phyloP scores from a whole-genome alignment of 2,329 filamentous ascomycete species.

The Fusarium tanahbumbuense region DNA sequence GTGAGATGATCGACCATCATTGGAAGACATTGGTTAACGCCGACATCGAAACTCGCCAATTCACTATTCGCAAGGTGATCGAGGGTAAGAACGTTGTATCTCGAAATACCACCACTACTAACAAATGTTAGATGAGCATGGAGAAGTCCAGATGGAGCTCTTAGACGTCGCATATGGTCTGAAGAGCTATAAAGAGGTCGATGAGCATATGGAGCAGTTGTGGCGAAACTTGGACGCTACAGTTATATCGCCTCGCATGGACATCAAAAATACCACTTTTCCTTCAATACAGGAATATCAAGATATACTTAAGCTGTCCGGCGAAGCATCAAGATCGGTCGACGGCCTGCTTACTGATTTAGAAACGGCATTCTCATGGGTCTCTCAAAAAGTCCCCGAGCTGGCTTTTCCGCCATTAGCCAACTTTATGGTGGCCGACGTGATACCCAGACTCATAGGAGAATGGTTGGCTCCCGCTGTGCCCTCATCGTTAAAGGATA shows the following conservation, averaged over 20 bases:
- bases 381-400: slow-evolving; percentile 63
- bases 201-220: slow-evolving; percentile 68
- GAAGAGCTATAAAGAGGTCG: slow-evolving; percentile 69
- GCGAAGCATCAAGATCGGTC: slow-evolving; percentile 58
- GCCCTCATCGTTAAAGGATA: slow-evolving; percentile 77
- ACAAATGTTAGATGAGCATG: slow-evolving; percentile 55
- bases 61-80: slow-evolving; percentile 67
- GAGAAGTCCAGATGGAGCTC: slow-evolving; percentile 58
- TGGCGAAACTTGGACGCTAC: slow-evolving; percentile 72
- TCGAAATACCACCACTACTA: slow-evolving; percentile 4
- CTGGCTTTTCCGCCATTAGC: slow-evolving; percentile 72
- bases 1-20: slow-evolving; percentile 73
- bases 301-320: slow-evolving; percentile 57
- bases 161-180: slow-evolving; percentile 66
- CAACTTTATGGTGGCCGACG: slow-evolving; percentile 73
- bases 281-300: slow-evolving; percentile 57
- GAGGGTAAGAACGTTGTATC: slow-evolving; percentile 57
- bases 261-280: slow-evolving; percentile 49
- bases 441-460: slow-evolving; percentile 75
- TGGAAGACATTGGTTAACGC: slow-evolving; percentile 77
- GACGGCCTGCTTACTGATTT: slow-evolving; percentile 66
- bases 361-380: slow-evolving; percentile 62
- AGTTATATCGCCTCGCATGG: slow-evolving; percentile 70
- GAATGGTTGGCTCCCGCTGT: slow-evolving; percentile 82
- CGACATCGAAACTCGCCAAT: slow-evolving; percentile 64